A percentile compares a stretch with the other conserved stretches of the same genome.
Conservation (phyloP, 345 rosid species). For the Eucalyptus victrix region DNA sequence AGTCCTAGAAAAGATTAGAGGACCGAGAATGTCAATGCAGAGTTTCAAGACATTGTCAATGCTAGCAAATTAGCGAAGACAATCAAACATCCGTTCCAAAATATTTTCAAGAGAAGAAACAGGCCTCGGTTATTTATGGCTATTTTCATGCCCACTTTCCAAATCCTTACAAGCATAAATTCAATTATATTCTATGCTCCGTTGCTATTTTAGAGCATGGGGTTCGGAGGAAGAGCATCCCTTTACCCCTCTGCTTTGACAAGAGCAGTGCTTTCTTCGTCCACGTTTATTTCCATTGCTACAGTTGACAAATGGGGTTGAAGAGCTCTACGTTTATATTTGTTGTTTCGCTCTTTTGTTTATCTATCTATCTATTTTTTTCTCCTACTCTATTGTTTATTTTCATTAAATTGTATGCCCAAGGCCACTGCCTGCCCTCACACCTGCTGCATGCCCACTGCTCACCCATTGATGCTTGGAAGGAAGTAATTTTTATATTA, state of each 20-base stretch:
- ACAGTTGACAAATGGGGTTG: conserved; percentile 72
- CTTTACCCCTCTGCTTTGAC: conserved; percentile 83
- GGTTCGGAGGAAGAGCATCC: conserved; percentile 70
- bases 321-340: conserved; percentile 21
- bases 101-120: conserved; percentile 55
- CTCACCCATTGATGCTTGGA: too few relatives aligned
- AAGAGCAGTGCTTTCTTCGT: conserved; percentile 66
- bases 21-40: conserved; percentile 57
- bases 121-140: conserved; percentile 81
- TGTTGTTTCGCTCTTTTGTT: too few relatives aligned
- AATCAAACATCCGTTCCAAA: conserved; percentile 72
- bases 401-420: too few relatives aligned
- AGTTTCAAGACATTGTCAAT: conserved; percentile 73
- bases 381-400: too few relatives aligned
- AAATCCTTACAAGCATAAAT: conserved; percentile 91
- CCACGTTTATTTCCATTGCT: conserved; percentile 70
- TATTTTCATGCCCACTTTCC: conserved; percentile 69
- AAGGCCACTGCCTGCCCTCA: too few relatives aligned
- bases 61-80: conserved; percentile 82
- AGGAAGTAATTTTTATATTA: too few relatives aligned
- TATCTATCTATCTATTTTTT: too few relatives aligned
- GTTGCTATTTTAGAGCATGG: conserved; percentile 79
- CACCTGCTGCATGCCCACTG: rapidly evolving
- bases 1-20: conserved; percentile 63
- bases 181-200: conserved; percentile 93